Conservation (phyloP, 1,139 yeast species). For the Casaregolazyma lundiana region DNA sequence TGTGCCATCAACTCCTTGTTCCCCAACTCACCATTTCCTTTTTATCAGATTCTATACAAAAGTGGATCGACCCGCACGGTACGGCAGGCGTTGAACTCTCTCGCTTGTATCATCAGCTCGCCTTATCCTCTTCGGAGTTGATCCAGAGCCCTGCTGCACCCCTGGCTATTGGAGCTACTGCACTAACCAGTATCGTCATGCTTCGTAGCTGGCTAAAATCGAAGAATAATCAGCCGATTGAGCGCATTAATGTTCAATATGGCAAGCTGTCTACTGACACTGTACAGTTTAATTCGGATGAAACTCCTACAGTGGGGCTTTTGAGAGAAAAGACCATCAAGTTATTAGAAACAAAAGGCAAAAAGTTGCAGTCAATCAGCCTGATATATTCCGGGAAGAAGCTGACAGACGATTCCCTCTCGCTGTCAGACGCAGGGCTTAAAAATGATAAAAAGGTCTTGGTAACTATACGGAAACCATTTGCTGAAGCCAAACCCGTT, state of each 20-base stretch:
- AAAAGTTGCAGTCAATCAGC: conserved; percentile 40
- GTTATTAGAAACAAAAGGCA: conserved; percentile 44
- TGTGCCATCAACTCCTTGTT: neutral
- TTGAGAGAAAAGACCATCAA: conserved; percentile 42
- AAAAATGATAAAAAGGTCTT: conserved; percentile 30
- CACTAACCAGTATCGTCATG: conserved; percentile 8
- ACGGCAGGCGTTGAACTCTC: neutral
- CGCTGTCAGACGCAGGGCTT: conserved; percentile 31
- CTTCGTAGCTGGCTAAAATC: conserved; percentile 3
- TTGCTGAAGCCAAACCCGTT: conserved; percentile 11
- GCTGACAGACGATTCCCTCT: conserved; percentile 29
- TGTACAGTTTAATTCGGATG: conserved; percentile 77
- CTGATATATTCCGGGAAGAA: conserved; percentile 33
- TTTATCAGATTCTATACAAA: neutral
- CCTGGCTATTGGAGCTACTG: conserved; percentile 3
- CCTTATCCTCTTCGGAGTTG: neutral
- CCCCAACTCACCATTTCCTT: neutral
- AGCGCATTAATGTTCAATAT: conserved; percentile 22
- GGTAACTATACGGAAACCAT: conserved; percentile 21
- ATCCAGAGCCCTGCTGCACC: conserved; percentile 1
- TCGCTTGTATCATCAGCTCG: neutral
- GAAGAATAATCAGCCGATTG: conserved; percentile 17
- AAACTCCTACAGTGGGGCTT: conserved; percentile 58
- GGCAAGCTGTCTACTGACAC: conserved; percentile 20
- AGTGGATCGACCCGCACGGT: neutral